Percentiles rank a stretch among this genome's conserved stretches.
Conservation (phyloP, 495 filamentous ascomycete genomes). For the Podospora comata region DNA sequence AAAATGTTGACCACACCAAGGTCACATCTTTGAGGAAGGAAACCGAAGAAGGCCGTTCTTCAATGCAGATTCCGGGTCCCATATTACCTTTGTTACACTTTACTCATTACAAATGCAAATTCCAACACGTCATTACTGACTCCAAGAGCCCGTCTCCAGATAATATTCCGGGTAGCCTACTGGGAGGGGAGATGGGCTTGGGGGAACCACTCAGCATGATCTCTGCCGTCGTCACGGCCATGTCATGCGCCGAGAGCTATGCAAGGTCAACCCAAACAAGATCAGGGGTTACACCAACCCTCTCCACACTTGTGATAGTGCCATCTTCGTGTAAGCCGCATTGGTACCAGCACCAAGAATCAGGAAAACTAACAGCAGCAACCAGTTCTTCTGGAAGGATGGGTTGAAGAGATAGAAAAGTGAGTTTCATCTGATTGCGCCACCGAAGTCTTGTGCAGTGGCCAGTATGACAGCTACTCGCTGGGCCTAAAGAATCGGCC, state of each 20-base stretch:
- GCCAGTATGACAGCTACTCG: too few species aligned
- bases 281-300: conserved; percentile 11
- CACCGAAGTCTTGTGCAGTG: too few species aligned
- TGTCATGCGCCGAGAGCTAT: conserved; percentile 40
- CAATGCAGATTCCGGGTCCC: not conserved
- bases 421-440: conserved; percentile 31
- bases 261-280: conserved; percentile 22
- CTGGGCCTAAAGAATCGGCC: too few species aligned
- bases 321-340: conserved; percentile 32
- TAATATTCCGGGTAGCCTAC: conserved; percentile 30
- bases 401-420: conserved; percentile 31
- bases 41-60: not conserved
- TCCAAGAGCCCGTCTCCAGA: conserved; percentile 9
- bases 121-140: conserved; percentile 13
- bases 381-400: conserved; percentile 27
- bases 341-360: not conserved
- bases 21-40: not conserved
- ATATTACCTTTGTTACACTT: not conserved
- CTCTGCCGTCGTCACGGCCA: conserved; percentile 31
- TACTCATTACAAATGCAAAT: not conserved
- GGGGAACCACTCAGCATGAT: conserved; percentile 45
- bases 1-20: not conserved
- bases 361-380: not conserved
- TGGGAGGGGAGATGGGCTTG: conserved; percentile 48
- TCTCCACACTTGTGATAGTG: conserved; percentile 41